Evolutionary conservation across 2,329 filamentous ascomycete species (phyloP).

Genomic region (Raffaelea albimanens): DNA sequence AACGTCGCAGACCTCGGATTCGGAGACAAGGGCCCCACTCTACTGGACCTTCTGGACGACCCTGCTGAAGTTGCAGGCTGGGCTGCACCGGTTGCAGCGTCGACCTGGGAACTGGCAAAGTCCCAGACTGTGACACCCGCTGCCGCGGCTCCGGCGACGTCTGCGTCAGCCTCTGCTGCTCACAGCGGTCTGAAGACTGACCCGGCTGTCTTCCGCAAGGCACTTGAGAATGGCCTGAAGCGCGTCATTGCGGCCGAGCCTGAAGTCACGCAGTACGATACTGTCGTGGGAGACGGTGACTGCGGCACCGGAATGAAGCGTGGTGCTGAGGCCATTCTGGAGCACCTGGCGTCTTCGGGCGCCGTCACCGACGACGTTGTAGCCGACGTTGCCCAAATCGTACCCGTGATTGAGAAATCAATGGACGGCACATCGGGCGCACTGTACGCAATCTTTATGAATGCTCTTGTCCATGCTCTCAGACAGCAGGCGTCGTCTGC

Average conservation of each 20-base stretch:
- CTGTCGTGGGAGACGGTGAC: constrained; percentile 82
- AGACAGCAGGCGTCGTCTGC: constrained; percentile 25
- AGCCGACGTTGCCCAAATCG: constrained; percentile 41
- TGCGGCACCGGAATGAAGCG: constrained; percentile 80
- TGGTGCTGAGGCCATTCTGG: constrained; percentile 63
- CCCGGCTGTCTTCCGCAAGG: constrained; percentile 34
- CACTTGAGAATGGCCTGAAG: constrained; percentile 48
- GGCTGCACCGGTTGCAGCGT: constrained; percentile 52
- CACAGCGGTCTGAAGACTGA: constrained; percentile 45
- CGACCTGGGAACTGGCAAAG: constrained; percentile 54
- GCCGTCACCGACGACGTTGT: constrained; percentile 42
- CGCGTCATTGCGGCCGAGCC: constrained; percentile 58
- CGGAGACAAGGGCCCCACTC: constrained; percentile 37
- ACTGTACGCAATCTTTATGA: constrained; percentile 75
- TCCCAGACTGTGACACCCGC: constrained; percentile 33
- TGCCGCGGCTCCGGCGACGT: constrained; percentile 49
- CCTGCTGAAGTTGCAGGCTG: constrained; percentile 63
- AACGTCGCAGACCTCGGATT: constrained; percentile 52
- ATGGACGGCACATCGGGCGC: constrained; percentile 57
- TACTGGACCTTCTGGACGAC: constrained; percentile 62
- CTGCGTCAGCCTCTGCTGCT: constrained; percentile 30
- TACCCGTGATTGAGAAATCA: constrained; percentile 43
- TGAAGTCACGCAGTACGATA: constrained; percentile 65
- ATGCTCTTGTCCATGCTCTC: constrained; percentile 63
- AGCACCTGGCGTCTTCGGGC: constrained; percentile 32